A percentile compares a stretch with the other conserved stretches of the same genome.
Evolutionary conservation across 441 rosid genomes (phyloP).

Genomic region (Jatropha multifida): DNA sequence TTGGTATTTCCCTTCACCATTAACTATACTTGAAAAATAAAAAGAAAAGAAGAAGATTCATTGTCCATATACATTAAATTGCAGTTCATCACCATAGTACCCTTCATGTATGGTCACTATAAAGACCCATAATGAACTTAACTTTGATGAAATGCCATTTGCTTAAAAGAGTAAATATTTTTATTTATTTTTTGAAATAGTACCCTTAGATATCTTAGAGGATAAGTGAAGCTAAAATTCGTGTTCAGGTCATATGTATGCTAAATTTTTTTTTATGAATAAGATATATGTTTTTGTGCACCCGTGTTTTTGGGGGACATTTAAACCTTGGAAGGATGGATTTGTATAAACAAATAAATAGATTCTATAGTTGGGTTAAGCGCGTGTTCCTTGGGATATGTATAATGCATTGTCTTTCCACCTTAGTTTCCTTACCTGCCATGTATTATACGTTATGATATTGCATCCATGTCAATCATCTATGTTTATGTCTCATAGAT

Average conservation of each 20-base stretch:
- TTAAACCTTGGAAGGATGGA: not conserved
- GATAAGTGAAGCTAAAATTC: not conserved
- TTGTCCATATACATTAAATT: not conserved
- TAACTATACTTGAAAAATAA: not conserved
- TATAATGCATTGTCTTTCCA: not conserved
- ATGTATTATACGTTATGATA: not conserved
- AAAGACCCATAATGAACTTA: not conserved
- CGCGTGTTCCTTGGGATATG: not conserved
- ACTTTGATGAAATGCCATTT: not conserved
- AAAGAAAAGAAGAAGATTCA: no score
- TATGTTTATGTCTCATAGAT: constrained; percentile 1
- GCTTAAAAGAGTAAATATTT: not conserved
- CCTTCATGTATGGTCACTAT: not conserved
- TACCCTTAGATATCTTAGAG: not conserved
- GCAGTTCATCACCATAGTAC: not conserved
- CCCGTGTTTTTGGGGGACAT: not conserved
- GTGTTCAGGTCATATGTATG: not conserved
- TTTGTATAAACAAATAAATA: not conserved
- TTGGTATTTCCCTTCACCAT: not conserved
- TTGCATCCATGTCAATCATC: not conserved
- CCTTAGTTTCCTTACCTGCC: not conserved
- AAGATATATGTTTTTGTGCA: not conserved
- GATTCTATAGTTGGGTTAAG: not conserved
- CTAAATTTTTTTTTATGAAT: no score
- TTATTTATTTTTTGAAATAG: not conserved